A percentile compares a stretch with the other conserved stretches of the same genome.
These are phyloP conservation scores for Stentor roeselii DNA, from an alignment of 73 alveolate genomes.

Conservation along the genomic window DNA sequence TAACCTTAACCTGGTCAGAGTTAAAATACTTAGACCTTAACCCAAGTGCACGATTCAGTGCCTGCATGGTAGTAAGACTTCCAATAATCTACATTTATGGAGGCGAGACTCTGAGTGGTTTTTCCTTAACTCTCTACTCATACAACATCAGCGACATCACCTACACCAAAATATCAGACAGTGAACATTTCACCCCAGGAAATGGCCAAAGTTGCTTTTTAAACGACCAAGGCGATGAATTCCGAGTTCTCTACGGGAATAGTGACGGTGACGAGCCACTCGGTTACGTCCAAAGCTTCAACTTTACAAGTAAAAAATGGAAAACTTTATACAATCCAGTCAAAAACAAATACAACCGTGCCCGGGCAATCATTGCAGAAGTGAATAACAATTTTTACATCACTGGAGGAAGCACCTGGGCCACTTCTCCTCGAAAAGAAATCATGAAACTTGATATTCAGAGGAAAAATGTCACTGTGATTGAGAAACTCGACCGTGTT, in stretches of 20 bases:
- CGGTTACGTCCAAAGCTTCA: background rate
- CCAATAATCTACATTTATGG: conserved; percentile 12
- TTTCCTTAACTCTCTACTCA: background rate
- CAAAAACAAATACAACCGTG: background rate
- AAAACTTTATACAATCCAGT: background rate
- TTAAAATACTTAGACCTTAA: background rate
- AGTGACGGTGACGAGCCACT: background rate
- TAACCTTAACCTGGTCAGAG: background rate
- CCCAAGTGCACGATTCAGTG: background rate
- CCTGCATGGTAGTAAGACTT: background rate
- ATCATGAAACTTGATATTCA: background rate
- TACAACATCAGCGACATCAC: background rate
- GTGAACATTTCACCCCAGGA: background rate
- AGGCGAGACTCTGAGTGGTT: background rate
- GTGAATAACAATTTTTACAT: background rate
- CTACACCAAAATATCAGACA: background rate
- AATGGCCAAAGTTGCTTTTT: background rate
- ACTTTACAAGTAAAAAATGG: background rate
- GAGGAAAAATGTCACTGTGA: background rate
- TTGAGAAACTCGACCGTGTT: background rate
- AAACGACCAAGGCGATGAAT: background rate
- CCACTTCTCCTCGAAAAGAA: background rate
- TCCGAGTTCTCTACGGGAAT: background rate
- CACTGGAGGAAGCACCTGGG: background rate
- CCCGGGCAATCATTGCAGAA: background rate